Percentiles rank a stretch among this genome's conserved stretches.
Conservation (phyloP, 768 basidiomycete genomes). For the Suillus alpinus region DNA sequence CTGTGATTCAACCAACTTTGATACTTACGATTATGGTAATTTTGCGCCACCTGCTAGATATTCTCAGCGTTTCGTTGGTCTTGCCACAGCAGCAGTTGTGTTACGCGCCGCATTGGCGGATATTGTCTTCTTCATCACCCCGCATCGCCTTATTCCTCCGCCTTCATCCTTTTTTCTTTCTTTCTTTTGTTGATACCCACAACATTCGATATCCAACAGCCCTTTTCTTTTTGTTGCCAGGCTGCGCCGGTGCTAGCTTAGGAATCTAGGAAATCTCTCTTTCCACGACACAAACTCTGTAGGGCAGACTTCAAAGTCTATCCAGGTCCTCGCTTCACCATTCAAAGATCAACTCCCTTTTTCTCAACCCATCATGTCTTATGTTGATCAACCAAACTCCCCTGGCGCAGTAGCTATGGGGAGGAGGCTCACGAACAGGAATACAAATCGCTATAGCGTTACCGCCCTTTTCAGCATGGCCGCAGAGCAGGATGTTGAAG, state of each 20-base stretch:
- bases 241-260: constrained; percentile 43
- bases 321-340: constrained; percentile 6
- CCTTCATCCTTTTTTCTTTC: constrained; percentile 10
- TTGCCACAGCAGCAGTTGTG: neutral
- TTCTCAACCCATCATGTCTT: constrained; percentile 46
- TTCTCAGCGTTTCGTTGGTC: constrained; percentile 1
- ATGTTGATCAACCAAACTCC: constrained; percentile 57
- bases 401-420: constrained; percentile 63
- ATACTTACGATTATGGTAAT: neutral
- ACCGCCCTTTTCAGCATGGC: constrained; percentile 97
- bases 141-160: constrained; percentile 5
- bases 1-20: neutral
- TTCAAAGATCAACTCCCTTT: constrained; percentile 2
- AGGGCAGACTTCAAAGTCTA: constrained; percentile 6
- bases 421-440: constrained; percentile 83
- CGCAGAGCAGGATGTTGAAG: constrained; percentile 97
- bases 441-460: constrained; percentile 94
- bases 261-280: constrained; percentile 7
- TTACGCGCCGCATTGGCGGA: constrained; percentile 2
- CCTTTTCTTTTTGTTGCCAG: constrained; percentile 17
- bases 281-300: neutral
- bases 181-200: constrained; percentile 38
- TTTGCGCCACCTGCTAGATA: neutral
- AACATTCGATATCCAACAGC: constrained; percentile 15
- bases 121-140: constrained; percentile 2